A percentile compares a stretch with the other conserved stretches of the same genome.
phyloP scores from a whole-genome alignment of 2,329 filamentous ascomycete genomes.

The Chaetomium olivaceum region DNA sequence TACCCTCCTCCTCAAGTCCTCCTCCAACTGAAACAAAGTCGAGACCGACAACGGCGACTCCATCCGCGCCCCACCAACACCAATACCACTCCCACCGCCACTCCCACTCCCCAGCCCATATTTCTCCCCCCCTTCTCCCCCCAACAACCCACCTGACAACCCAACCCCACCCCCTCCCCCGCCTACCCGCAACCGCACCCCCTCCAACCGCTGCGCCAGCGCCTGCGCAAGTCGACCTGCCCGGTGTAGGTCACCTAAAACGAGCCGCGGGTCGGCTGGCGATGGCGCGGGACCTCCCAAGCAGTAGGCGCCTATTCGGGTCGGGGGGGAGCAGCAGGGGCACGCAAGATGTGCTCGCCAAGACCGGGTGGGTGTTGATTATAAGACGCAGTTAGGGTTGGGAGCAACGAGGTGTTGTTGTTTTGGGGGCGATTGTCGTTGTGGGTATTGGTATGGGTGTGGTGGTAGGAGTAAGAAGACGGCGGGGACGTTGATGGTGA shows the following conservation, averaged over 20 bases:
- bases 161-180: too few species aligned
- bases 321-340: slow-evolving; percentile 28
- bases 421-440: too few species aligned
- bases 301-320: neutral
- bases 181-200: neutral
- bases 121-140: neutral
- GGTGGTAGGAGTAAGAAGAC: neutral
- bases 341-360: neutral
- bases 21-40: neutral
- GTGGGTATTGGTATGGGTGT: neutral
- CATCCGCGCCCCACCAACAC: neutral
- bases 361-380: neutral
- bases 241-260: slow-evolving; percentile 41
- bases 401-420: neutral
- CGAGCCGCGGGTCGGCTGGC: slow-evolving; percentile 32
- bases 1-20: neutral
- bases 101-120: neutral
- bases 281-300: neutral
- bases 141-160: neutral
- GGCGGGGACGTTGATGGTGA: neutral
- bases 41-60: neutral
- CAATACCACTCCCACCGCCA: neutral
- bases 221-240: slow-evolving; percentile 37
- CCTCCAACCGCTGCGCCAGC: slow-evolving; percentile 30
- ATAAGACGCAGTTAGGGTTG: too few species aligned